phyloP scores from a whole-genome alignment of 2,329 filamentous ascomycete species.

The Penicillium psychrosexuale region DNA sequence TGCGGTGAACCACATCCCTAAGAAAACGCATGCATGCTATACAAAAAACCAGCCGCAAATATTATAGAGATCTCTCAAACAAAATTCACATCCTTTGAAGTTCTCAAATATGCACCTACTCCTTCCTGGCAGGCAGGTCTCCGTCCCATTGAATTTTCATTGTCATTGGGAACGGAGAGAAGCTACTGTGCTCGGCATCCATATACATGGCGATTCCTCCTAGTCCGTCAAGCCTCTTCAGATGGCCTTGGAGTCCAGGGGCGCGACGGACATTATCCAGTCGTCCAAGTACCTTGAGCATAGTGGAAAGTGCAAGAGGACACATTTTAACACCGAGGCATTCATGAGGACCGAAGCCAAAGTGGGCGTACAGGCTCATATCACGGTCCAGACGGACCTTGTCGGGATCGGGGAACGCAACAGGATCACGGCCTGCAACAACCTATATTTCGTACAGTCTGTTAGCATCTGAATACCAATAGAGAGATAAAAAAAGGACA shows the following conservation, averaged over 20 bases:
- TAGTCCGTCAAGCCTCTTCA: slow-evolving; percentile 40
- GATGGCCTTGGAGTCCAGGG: slow-evolving; percentile 39
- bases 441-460: slow-evolving; percentile 21
- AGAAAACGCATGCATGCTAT: background rate
- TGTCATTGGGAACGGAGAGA: slow-evolving; percentile 43
- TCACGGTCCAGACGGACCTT: slow-evolving; percentile 61
- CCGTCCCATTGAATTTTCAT: slow-evolving; percentile 48
- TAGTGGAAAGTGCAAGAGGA: slow-evolving; percentile 36
- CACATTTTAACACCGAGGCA: slow-evolving; percentile 53
- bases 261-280: slow-evolving; percentile 43
- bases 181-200: slow-evolving; percentile 43
- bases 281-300: slow-evolving; percentile 42
- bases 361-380: slow-evolving; percentile 61
- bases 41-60: background rate
- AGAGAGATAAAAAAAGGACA: background rate
- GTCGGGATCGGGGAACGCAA: slow-evolving; percentile 39
- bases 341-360: slow-evolving; percentile 60
- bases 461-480: background rate
- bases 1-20: background rate
- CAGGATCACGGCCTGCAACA: slow-evolving; percentile 36
- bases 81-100: background rate
- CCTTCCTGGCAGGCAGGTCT: slow-evolving; percentile 26
- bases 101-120: background rate
- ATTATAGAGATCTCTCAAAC: background rate
- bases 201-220: slow-evolving; percentile 46